Percentiles rank a stretch among this genome's conserved stretches.
These are phyloP conservation scores for Dactylellina cionopaga DNA, from an alignment of 2,329 filamentous ascomycete genomes.

Conservation along the genomic window DNA sequence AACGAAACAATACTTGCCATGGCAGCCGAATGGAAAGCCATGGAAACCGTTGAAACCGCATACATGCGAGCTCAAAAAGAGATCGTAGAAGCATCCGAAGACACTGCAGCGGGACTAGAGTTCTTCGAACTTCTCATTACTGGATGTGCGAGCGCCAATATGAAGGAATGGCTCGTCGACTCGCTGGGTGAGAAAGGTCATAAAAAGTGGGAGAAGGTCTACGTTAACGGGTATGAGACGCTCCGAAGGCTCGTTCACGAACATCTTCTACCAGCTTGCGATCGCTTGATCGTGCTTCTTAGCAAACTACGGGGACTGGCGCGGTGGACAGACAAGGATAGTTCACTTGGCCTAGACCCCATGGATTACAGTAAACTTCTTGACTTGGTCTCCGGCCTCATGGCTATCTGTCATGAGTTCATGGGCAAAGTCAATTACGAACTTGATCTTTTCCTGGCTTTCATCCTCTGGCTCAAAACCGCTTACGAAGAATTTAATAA, in stretches of 20 bases:
- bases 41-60: constrained; percentile 78
- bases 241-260: constrained; percentile 83
- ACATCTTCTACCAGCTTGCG: constrained; percentile 86
- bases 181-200: constrained; percentile 85
- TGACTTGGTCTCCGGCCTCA: constrained; percentile 56
- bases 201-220: constrained; percentile 93
- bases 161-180: constrained; percentile 90
- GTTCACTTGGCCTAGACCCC: constrained; percentile 56
- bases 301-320: constrained; percentile 85
- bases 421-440: constrained; percentile 56
- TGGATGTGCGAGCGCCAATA: constrained; percentile 61
- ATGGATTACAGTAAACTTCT: constrained; percentile 57
- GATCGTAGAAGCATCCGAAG: constrained; percentile 67
- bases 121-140: constrained; percentile 58
- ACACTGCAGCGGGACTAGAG: constrained; percentile 55
- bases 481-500: constrained; percentile 56
- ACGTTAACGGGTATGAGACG: constrained; percentile 78
- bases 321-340: constrained; percentile 64
- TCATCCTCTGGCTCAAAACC: constrained; percentile 56
- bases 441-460: constrained; percentile 56
- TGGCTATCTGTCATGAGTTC: constrained; percentile 56
- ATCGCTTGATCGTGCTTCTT: constrained; percentile 82
- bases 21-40: constrained; percentile 81
- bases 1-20: constrained; percentile 82
- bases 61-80: constrained; percentile 82